Base-by-base conservation (phyloP, 345 rosid genomes). In the Linum trigynum region DNA sequence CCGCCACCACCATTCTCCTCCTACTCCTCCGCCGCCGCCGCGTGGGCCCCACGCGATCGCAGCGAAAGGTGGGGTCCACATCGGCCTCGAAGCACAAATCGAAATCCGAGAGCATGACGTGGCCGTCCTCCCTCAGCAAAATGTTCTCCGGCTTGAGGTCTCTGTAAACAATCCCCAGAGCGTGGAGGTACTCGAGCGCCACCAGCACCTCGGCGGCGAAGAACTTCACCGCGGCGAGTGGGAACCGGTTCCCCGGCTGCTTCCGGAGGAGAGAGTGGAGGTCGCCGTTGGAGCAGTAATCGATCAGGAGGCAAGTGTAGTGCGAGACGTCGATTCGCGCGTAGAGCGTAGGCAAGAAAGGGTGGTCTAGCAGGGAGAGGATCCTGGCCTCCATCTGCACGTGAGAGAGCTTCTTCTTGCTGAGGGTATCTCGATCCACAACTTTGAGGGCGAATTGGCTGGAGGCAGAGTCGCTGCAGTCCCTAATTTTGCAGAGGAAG, bases 401-500 rank as follows among this genome's bases (percentile, higher is more conserved):
- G 55, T 85, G 85, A n/a, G 85, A 80, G 1, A 87, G 80, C 73
- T 87, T 81, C 78, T 85, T 82, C 11, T 69, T 66, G 65, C 78
- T 77, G 55, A 87, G 76, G 4, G 77, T 63, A 45, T 85, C 85
- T 5, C 74, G 73, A 56, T 85, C 94, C 45, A 87, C 81, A 63
- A 87, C 94, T 2, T 87, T 87, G 68, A 87, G 64, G 32, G 94
- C 94, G 67, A 81, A 85, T 55, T 61, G 53, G 14, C 32, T 23
- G 32, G 32, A 23, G 32, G 53, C 67, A 38, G 85, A 78, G 56
- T 62, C 65, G 10, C 71, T 81, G 66, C 83, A 80, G 70, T 85
- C 94, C 32, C 85, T 76, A 39, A 85, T 82, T 70, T 84, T 83
- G 63, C 90, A 85, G 5, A 87, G 88, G 72, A 83, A 87, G 58